Evolutionary conservation across 768 basidiomycete species (phyloP).

Genomic region (Coprinellus micaceus): DNA sequence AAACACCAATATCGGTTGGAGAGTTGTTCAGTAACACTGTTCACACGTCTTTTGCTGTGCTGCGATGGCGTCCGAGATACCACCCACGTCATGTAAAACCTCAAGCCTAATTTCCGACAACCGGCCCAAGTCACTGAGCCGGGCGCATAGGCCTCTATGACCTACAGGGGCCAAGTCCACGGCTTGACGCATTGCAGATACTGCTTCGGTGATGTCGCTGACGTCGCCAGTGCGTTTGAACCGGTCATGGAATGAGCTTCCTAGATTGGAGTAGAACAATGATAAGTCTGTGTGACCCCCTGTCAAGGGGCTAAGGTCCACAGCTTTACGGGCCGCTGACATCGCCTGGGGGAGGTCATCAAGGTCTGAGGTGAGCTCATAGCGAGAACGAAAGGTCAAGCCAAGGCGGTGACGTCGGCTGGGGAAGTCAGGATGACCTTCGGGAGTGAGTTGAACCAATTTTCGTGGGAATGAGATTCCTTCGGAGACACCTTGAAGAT

Average conservation of each 20-base stretch:
- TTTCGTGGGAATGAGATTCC: no score
- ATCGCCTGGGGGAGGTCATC: no score
- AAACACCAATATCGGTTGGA: no score
- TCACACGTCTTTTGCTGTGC: neutral
- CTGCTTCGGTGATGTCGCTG: neutral
- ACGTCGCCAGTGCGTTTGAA: neutral
- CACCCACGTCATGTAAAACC: no score
- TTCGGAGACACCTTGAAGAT: neutral
- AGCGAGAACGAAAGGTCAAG: no score
- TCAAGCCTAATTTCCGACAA: conserved; percentile 14
- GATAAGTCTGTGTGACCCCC: no score
- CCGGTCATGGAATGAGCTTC: neutral
- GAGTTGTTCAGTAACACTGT: no score
- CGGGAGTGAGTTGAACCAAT: neutral
- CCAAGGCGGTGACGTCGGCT: neutral
- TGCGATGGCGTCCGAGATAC: neutral
- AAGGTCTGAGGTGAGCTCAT: no score
- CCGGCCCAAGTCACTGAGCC: conserved; percentile 18
- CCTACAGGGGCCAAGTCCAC: conserved; percentile 18
- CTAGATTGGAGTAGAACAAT: no score
- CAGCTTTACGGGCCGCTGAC: no score
- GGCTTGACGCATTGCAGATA: conserved; percentile 7
- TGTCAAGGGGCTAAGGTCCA: no score
- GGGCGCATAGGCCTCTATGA: conserved; percentile 11
- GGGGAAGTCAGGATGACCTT: no score